phyloP scores from a whole-genome alignment of 805 yeast species.

The Saturnispora quitensis region DNA sequence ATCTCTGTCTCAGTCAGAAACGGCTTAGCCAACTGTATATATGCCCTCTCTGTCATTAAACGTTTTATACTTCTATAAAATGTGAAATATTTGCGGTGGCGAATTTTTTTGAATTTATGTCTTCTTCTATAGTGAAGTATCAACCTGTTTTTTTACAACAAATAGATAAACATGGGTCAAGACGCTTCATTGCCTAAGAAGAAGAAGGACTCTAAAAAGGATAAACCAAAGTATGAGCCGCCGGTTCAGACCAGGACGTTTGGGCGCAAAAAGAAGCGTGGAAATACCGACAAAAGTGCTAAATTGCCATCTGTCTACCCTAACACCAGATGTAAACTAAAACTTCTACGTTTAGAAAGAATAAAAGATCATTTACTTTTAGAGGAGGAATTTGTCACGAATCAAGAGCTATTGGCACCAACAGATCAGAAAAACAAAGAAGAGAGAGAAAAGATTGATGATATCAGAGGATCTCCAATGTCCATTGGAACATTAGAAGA shows the following conservation, averaged over 20 bases:
- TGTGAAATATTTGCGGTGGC: neutral
- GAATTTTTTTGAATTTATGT: neutral
- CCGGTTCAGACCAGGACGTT: constrained; percentile 85
- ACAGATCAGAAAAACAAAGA: constrained; percentile 95
- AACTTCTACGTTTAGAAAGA: constrained; percentile 85
- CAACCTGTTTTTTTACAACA: neutral
- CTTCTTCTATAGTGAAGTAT: neutral
- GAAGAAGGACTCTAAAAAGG: constrained; percentile 43
- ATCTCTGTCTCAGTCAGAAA: constrained; percentile 24
- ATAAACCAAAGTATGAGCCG: constrained; percentile 96
- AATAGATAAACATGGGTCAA: constrained; percentile 22
- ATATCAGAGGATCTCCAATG: constrained; percentile 92
- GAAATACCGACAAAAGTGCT: constrained; percentile 70
- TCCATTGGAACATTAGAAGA: constrained; percentile 95
- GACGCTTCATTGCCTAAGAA: constrained; percentile 30
- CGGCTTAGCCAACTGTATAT: constrained; percentile 30
- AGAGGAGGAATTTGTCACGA: constrained; percentile 93
- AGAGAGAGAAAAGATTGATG: constrained; percentile 91
- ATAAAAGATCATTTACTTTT: constrained; percentile 90
- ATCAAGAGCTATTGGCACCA: constrained; percentile 90
- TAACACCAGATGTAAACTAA: constrained; percentile 86
- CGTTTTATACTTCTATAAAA: neutral
- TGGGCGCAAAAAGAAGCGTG: constrained; percentile 83
- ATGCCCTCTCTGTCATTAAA: neutral
- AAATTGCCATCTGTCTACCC: constrained; percentile 79